A percentile compares a stretch with the other conserved stretches of the same genome.
phyloP scores from a whole-genome alignment of 2,329 filamentous ascomycete species.

The Neofusicoccum umdonicola region DNA sequence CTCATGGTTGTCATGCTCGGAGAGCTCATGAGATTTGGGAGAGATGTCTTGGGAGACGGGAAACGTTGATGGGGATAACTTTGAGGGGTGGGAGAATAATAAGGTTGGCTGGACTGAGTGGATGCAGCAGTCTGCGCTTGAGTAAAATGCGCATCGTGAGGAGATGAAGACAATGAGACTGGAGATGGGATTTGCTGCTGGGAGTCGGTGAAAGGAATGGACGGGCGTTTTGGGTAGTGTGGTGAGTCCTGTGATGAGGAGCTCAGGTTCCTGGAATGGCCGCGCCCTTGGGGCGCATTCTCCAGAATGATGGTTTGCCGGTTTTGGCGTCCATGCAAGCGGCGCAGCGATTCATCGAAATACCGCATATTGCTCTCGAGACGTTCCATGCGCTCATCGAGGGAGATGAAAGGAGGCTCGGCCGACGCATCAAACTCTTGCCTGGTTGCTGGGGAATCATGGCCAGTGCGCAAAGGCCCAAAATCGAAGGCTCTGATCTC shows the following conservation, averaged over 20 bases:
- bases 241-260: slow-evolving; percentile 22
- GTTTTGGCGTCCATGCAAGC: slow-evolving; percentile 33
- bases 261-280: slow-evolving; percentile 30
- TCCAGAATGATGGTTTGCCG: slow-evolving; percentile 40
- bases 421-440: slow-evolving; percentile 8
- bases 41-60: background rate
- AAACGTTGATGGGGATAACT: background rate
- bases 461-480: slow-evolving; percentile 28
- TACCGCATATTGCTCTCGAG: slow-evolving; percentile 32
- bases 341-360: slow-evolving; percentile 32
- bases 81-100: background rate
- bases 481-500: slow-evolving; percentile 37
- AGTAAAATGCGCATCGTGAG: background rate
- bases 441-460: slow-evolving; percentile 16
- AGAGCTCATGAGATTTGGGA: slow-evolving; percentile 5
- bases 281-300: slow-evolving; percentile 33
- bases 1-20: slow-evolving; percentile 10
- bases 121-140: background rate
- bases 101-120: background rate
- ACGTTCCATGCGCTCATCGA: slow-evolving; percentile 34
- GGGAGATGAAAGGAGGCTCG: slow-evolving; percentile 24
- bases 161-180: background rate
- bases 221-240: slow-evolving; percentile 8
- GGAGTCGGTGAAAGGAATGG: slow-evolving; percentile 5
- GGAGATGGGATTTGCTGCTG: slow-evolving; percentile 7